Evolutionary conservation across 2,329 filamentous ascomycete species (phyloP), one percentile per base, ranked within the genome.

Genomic region (Ophiostoma quercus): DNA sequence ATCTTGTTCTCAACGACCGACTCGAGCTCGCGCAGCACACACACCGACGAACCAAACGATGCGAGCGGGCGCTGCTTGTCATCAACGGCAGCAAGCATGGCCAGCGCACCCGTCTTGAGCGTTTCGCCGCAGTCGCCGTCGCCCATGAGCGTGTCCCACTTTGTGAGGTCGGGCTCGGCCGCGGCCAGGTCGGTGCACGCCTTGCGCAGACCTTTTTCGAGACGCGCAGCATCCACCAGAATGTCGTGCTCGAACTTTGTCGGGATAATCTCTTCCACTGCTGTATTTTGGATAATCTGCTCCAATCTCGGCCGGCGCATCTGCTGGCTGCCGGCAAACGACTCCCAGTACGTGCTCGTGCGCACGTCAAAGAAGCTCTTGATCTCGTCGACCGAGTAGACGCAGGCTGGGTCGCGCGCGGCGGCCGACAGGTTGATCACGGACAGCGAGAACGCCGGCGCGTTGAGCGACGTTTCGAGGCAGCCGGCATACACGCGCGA

Each of bases 391-490:
- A 76, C 77, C 0, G 82, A 81, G 76, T 84, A 85, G 16, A 12
- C n/a, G 22, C 62, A 1, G 78, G 73, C 75, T 80, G 83, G n/a
- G 71, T 79, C 79, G 67, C 75, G 75, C 0, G 84, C 80, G 0
- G 82, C 81, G 0, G 80, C 81, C 0, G 83, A 82, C 54, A 88
- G 76, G 76, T 88, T 90, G 74, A 90, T 79, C 67, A 92, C 74
- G 3, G 88, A 90, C 6, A 92, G 83, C 16, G 87, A 90, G 75
- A 92, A 92, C 0, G 88, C 90, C 0, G 89, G 84, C 0, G 88
- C 89, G 73, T 92, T 91, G 74, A 92, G 83, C 19, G 88, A 90
- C 0, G 89, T 91, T 83, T 91, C 90, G 70, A 89, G 84, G 37
- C 86, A 88, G 1, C 90, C 90, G 0, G 83, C 80, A 68, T 86